Evolutionary conservation across 345 rosid species (phyloP), one percentile per base, ranked within the genome.

Genomic region (Moringa oleifera): DNA sequence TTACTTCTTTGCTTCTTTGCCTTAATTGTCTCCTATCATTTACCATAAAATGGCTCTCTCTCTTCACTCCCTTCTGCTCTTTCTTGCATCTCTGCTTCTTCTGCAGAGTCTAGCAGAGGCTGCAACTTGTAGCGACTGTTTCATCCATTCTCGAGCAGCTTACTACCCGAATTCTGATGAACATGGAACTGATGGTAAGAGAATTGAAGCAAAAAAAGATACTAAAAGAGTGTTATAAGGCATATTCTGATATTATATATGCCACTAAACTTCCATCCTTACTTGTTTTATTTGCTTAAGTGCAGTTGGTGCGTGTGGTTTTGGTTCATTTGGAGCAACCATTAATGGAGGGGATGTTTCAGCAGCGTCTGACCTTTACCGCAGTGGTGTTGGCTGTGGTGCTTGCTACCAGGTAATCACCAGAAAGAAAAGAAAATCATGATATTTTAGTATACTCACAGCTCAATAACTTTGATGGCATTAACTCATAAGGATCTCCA

Each of bases 371-470:
- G 73, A 71, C 41, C 93, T 86, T 72, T 86, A 80, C 37, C 81
- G 89, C 15, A 57, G 61, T 33, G 89, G 93, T 18, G 62, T 83
- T 18, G 93, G 93, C n/a, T 86, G 93, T 41, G 89, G 93, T 24
- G 85, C 85, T 75, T 86, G 89, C 82, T 86, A 81, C 76, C 93
- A 84, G 81, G 92, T 83, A n/a, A 71, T 10, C 6, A 51, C 33
- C 33, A 28, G 8, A 28, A 28, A 8, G 53, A 60, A 25, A 61
- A 49, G 33, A 18, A 28, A 28, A 8, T 2, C 3, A 28, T 2
- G 33, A 28, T 3, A 28, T 28, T 28, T 3, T 28, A 28, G 33
- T 28, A 28, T 28, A 8, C 3, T 28, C 33, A 28, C 8, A 2
- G 33, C 33, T 28, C 33, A 28, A 28, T 28, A 28, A 28, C 33